Evolutionary conservation across 768 basidiomycete genomes (phyloP), one percentile per base, ranked within the genome.

Genomic region (Podaxis pistillaris): DNA sequence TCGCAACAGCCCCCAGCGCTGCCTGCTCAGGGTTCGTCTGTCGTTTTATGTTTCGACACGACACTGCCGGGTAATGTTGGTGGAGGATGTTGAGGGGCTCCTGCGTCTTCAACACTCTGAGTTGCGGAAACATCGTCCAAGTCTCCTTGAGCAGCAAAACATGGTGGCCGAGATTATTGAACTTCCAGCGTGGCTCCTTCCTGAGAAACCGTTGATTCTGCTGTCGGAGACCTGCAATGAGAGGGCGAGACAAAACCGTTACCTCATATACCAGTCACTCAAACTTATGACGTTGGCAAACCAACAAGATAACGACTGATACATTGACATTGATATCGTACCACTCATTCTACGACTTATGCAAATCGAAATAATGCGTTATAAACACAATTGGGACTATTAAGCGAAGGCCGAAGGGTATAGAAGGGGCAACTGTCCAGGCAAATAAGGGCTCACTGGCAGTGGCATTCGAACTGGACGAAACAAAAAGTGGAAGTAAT

Each of bases 341-440:
- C 11, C n/a, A 55, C 11, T 56, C 54, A 40, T 56, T 56, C 54
- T 56, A 40, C 22, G 4, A 13, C 12, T 9, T 50, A 24, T 49
- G 26, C 9, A 50, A 6, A 28, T 22, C 5, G 9, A 55, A 62
- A 62, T 55, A 62, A 61, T 53, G 50, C 60, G 44, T 38, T 17
- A n/a, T 15, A 38, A 60, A 60, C 59, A 60, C 51, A 53, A 60
- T 46, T 44, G 51, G 50, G 59, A 19, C 22, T 49, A 56, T 62
- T 56, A 47, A 37, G 22, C 22, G 55, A 62, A 62, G 17, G 37
- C 26, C 61, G 55, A 62, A 62, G 55, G 22, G 46, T 62, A 62
- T 56, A 5, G 47, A 46, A 46, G 37, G n/a, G 46, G 60, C 19
- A 55, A 19, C 53, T 56, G 53, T 37, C 60, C 52, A 62, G 60